phyloP scores from a whole-genome alignment of 2,329 filamentous ascomycete genomes.

The Microsporum ferrugineum region DNA sequence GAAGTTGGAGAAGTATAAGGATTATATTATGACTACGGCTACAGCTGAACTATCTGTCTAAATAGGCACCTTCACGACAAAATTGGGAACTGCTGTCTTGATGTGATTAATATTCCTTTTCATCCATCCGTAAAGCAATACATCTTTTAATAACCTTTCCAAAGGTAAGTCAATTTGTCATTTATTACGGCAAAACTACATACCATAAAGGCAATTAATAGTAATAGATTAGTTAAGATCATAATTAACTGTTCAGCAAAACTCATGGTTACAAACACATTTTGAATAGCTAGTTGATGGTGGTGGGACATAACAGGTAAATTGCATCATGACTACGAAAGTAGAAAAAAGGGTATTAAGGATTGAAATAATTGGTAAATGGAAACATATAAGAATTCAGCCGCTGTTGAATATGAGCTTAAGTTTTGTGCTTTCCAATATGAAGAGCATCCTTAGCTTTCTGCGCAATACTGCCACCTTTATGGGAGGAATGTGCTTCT shows the following conservation, averaged over 20 bases:
- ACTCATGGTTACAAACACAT: background rate
- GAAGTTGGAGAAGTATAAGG: constrained; percentile 10
- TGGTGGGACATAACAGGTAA: background rate
- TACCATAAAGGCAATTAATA: background rate
- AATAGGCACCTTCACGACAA: background rate
- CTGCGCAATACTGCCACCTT: constrained; percentile 11
- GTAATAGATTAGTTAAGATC: background rate
- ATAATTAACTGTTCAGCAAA: background rate
- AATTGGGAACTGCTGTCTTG: background rate
- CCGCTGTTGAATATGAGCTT: background rate
- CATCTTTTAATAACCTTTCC: no score
- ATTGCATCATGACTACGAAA: background rate
- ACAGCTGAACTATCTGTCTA: constrained; percentile 4
- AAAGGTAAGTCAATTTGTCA: no score
- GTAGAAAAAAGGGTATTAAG: background rate
- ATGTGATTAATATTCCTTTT: no score
- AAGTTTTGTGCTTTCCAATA: constrained; percentile 15
- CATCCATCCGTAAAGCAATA: no score
- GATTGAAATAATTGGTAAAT: background rate
- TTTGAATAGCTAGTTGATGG: background rate
- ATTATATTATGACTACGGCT: background rate
- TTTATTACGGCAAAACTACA: no score
- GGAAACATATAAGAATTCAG: background rate
- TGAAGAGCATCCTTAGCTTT: constrained; percentile 28
- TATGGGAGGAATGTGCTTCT: constrained; percentile 5